These are phyloP conservation scores for Plectranthus barbatus DNA, from an alignment of 257 asterid genomes.

Conservation along the genomic window DNA sequence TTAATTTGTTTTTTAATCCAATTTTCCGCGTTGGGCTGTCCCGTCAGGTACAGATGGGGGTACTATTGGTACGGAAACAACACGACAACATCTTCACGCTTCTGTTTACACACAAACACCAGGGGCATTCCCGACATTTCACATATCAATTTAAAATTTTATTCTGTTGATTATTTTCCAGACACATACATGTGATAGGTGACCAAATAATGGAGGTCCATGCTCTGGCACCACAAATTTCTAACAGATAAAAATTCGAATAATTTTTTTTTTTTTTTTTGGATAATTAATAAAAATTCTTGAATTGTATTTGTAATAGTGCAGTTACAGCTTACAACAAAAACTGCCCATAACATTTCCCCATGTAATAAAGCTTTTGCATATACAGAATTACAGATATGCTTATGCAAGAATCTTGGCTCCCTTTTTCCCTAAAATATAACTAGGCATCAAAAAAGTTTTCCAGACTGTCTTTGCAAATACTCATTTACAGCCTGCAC, in stretches of 20 bases:
- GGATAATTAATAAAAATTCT: no score
- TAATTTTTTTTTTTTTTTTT: no score
- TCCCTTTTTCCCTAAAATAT: constrained; percentile 15
- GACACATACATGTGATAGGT: constrained; percentile 44
- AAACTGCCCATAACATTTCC: constrained; percentile 4
- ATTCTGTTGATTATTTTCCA: constrained; percentile 18
- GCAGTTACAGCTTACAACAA: constrained; percentile 26
- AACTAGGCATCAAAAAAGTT: constrained; percentile 15
- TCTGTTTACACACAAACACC: not conserved
- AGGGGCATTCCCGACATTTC: constrained; percentile 11
- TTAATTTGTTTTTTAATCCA: not conserved
- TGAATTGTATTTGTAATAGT: no score
- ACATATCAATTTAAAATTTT: not conserved
- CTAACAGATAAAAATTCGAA: not conserved
- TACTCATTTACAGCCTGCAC: constrained; percentile 28
- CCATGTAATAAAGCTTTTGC: constrained; percentile 15
- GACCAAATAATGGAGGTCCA: constrained; percentile 31
- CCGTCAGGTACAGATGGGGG: constrained; percentile 22
- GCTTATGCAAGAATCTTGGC: constrained; percentile 26
- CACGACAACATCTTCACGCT: constrained; percentile 15
- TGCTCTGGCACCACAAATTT: constrained; percentile 20
- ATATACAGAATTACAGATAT: constrained; percentile 8
- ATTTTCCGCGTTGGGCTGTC: constrained; percentile 7
- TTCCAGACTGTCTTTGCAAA: constrained; percentile 48
- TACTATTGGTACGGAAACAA: constrained; percentile 33